phyloP scores from a whole-genome alignment of 768 basidiomycete genomes.

The Russula sp. region DNA sequence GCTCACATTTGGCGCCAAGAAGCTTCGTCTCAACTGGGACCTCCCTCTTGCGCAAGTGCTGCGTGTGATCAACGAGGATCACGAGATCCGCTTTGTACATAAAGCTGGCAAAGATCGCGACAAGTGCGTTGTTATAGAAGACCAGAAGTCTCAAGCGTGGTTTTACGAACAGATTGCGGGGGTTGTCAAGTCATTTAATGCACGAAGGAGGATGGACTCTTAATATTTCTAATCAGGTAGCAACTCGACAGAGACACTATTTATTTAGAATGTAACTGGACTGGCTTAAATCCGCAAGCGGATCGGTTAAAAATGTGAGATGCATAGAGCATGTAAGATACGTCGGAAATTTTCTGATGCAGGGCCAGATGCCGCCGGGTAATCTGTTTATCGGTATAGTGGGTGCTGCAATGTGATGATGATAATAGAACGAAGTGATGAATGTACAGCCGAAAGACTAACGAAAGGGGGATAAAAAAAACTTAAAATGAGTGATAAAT shows the following conservation, averaged over 20 bases:
- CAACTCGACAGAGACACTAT: conserved; percentile 3
- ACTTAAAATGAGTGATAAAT: conserved; percentile 28
- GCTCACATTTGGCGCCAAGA: conserved; percentile 81
- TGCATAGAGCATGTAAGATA: conserved; percentile 22
- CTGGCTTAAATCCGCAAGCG: conserved; percentile 17
- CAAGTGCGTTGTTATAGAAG: conserved; percentile 72
- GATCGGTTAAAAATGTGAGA: conserved; percentile 20
- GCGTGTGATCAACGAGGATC: conserved; percentile 86
- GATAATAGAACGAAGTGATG: conserved; percentile 6
- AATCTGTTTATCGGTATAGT: conserved; percentile 12
- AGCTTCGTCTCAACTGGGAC: conserved; percentile 87
- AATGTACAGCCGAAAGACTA: conserved; percentile 5
- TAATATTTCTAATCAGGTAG: conserved; percentile 27
- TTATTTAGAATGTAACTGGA: conserved; percentile 18
- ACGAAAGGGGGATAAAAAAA: conserved; percentile 5
- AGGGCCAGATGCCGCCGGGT: conserved; percentile 14
- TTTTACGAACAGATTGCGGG: conserved; percentile 74
- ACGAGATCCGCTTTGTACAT: conserved; percentile 83
- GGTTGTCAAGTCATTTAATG: conserved; percentile 76
- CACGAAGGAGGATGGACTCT: conserved; percentile 66
- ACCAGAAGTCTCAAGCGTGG: conserved; percentile 73
- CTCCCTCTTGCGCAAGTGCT: conserved; percentile 82
- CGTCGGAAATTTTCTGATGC: neutral
- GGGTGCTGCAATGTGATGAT: conserved; percentile 7
- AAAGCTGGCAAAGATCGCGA: conserved; percentile 73